These are phyloP conservation scores for Crepidotus variabilis DNA, from an alignment of 768 basidiomycete genomes.

Conservation along the genomic window DNA sequence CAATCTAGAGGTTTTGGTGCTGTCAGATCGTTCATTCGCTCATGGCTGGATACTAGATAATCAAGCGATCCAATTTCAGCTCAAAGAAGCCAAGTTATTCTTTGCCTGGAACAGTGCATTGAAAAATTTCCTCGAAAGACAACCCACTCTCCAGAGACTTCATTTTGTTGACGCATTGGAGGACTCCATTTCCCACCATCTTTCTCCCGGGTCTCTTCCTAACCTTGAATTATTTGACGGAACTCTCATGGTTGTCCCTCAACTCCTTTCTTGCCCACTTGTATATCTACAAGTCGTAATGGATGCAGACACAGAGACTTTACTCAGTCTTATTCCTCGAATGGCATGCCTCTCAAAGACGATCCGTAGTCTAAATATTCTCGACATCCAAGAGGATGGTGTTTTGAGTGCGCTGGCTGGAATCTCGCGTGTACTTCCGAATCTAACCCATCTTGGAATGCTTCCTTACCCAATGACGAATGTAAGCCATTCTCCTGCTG, in stretches of 20 bases:
- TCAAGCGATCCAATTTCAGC: conserved; percentile 37
- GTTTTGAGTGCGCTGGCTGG: conserved; percentile 15
- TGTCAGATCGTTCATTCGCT: conserved; percentile 34
- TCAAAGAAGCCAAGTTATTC: conserved; percentile 44
- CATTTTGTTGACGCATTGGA: conserved; percentile 25
- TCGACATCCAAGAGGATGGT: conserved; percentile 26
- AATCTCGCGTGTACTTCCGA: conserved; percentile 19
- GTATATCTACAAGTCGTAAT: conserved; percentile 41
- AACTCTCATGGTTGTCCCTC: conserved; percentile 34
- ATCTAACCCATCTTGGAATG: conserved; percentile 24
- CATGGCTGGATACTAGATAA: conserved; percentile 46
- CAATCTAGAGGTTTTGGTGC: conserved; percentile 39
- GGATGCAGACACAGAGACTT: conserved; percentile 30
- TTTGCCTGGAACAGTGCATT: conserved; percentile 45
- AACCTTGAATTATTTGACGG: conserved; percentile 43
- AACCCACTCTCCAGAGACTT: conserved; percentile 37
- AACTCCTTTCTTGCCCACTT: conserved; percentile 35
- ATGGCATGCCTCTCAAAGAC: conserved; percentile 22
- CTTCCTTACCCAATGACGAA: conserved; percentile 24
- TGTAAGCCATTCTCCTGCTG: conserved; percentile 14
- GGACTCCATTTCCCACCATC: conserved; percentile 10
- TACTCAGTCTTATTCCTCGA: conserved; percentile 26
- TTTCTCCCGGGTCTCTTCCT: conserved; percentile 26
- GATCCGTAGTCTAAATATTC: conserved; percentile 23
- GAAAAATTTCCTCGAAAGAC: conserved; percentile 45